These are phyloP conservation scores for Epithele typhae DNA, from an alignment of 768 basidiomycete species.

Conservation along the genomic window DNA sequence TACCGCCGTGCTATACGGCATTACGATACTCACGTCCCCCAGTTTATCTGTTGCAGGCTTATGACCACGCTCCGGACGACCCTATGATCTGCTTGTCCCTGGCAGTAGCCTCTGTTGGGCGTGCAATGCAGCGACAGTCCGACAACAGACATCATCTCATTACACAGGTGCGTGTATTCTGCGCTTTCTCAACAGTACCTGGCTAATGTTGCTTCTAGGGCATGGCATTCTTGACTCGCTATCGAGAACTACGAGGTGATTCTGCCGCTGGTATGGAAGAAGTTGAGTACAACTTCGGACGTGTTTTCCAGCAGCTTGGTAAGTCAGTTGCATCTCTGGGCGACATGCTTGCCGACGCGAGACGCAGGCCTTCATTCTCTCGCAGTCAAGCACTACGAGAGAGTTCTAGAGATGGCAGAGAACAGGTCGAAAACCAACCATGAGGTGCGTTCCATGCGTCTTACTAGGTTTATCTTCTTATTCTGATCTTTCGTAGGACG, in stretches of 20 bases:
- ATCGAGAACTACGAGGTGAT: constrained; percentile 58
- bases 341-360: neutral
- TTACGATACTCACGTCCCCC: too few relatives aligned
- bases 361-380: constrained; percentile 69
- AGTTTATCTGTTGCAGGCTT: constrained; percentile 91
- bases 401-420: constrained; percentile 62
- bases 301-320: constrained; percentile 94
- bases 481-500: constrained; percentile 30
- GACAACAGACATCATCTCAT: constrained; percentile 93
- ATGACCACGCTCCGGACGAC: constrained; percentile 79
- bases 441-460: constrained; percentile 25
- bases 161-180: constrained; percentile 46
- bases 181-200: neutral
- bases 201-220: constrained; percentile 40
- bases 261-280: constrained; percentile 52
- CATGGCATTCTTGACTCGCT: constrained; percentile 80
- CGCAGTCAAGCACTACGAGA: constrained; percentile 82
- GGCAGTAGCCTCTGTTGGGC: constrained; percentile 80
- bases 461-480: neutral
- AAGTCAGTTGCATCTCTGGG: constrained; percentile 12
- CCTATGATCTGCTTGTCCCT: constrained; percentile 82
- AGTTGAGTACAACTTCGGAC: constrained; percentile 90
- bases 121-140: constrained; percentile 90
- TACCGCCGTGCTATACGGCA: too few relatives aligned
- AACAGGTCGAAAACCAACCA: constrained; percentile 28